Percentiles rank a stretch among this genome's conserved stretches.
Conservation (phyloP, 352 stramenopile species). For the Plasmopara muralis region DNA sequence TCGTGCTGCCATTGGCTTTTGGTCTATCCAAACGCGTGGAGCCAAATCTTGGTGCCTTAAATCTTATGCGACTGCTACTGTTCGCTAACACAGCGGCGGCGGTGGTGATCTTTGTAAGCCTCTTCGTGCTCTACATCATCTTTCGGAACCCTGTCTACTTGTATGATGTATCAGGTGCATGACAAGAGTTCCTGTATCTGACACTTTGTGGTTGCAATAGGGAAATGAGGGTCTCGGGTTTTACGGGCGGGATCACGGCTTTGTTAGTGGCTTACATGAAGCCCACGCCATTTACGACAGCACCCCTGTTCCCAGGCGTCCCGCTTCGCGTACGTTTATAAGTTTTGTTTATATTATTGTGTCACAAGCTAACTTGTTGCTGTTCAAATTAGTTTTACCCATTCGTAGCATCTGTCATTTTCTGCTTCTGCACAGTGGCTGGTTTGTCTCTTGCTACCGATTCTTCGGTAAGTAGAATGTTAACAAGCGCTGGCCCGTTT, state of each 20-base stretch:
- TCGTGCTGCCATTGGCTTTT: slow-evolving; percentile 60
- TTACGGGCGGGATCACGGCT: slow-evolving; percentile 68
- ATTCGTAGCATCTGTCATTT: slow-evolving; percentile 41
- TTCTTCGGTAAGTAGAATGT: slow-evolving; percentile 32
- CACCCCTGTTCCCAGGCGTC: slow-evolving; percentile 43
- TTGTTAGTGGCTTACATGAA: slow-evolving; percentile 82
- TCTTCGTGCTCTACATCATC: slow-evolving; percentile 80
- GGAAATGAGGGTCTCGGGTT: slow-evolving; percentile 65
- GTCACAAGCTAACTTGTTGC: not conserved
- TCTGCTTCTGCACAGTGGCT: slow-evolving; percentile 40
- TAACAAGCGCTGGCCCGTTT: slow-evolving; percentile 68
- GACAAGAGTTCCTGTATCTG: not conserved
- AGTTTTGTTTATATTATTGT: not conserved
- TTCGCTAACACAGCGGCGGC: slow-evolving; percentile 68
- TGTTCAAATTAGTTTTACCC: slow-evolving; percentile 58
- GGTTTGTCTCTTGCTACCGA: slow-evolving; percentile 31
- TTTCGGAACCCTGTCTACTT: slow-evolving; percentile 72
- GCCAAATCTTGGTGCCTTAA: slow-evolving; percentile 52
- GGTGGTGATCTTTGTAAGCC: slow-evolving; percentile 70
- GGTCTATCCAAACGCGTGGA: slow-evolving; percentile 73
- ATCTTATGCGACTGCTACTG: slow-evolving; percentile 59
- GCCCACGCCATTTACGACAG: slow-evolving; percentile 48
- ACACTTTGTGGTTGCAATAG: slow-evolving; percentile 22
- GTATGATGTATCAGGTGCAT: slow-evolving; percentile 26
- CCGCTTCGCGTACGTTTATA: slow-evolving; percentile 45